These are phyloP conservation scores for Dactylellina sp. DNA, from an alignment of 2,329 filamentous ascomycete species.

Conservation along the genomic window DNA sequence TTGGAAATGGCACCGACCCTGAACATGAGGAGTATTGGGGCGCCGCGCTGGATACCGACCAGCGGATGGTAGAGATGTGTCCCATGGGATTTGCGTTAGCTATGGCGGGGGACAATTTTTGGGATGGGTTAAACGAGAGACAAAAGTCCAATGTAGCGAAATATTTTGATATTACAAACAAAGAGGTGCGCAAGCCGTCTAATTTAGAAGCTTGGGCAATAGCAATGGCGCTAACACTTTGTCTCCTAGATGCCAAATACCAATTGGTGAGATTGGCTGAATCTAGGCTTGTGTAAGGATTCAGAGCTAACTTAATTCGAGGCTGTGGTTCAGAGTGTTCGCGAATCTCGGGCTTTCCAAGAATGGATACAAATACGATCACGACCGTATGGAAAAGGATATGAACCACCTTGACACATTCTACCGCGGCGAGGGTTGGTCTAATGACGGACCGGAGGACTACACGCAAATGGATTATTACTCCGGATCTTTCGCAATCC, in stretches of 20 bases:
- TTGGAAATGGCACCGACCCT: slow-evolving; percentile 78
- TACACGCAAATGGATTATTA: slow-evolving; percentile 90
- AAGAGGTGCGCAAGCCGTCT: slow-evolving; percentile 67
- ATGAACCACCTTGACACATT: slow-evolving; percentile 83
- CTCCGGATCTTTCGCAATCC: slow-evolving; percentile 83
- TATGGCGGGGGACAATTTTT: slow-evolving; percentile 74
- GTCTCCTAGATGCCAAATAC: slow-evolving; percentile 69
- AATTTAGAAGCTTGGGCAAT: background rate
- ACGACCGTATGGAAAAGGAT: slow-evolving; percentile 77
- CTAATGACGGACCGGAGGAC: slow-evolving; percentile 80
- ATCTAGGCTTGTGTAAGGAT: background rate
- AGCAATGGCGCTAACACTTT: background rate
- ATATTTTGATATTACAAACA: slow-evolving; percentile 83
- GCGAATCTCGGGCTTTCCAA: slow-evolving; percentile 82
- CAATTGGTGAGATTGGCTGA: slow-evolving; percentile 68
- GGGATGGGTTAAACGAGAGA: slow-evolving; percentile 73
- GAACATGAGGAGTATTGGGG: slow-evolving; percentile 80
- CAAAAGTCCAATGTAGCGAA: slow-evolving; percentile 75
- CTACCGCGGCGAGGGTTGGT: slow-evolving; percentile 84
- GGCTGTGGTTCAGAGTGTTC: slow-evolving; percentile 87
- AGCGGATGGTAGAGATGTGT: slow-evolving; percentile 87
- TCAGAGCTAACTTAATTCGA: slow-evolving; percentile 57
- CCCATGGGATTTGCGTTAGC: slow-evolving; percentile 80
- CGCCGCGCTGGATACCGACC: slow-evolving; percentile 78
- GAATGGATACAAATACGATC: slow-evolving; percentile 78